Percentiles rank a stretch among this genome's conserved stretches.
These are phyloP conservation scores for Vicia villosa DNA, from an alignment of 306 rosid genomes.

Conservation along the genomic window DNA sequence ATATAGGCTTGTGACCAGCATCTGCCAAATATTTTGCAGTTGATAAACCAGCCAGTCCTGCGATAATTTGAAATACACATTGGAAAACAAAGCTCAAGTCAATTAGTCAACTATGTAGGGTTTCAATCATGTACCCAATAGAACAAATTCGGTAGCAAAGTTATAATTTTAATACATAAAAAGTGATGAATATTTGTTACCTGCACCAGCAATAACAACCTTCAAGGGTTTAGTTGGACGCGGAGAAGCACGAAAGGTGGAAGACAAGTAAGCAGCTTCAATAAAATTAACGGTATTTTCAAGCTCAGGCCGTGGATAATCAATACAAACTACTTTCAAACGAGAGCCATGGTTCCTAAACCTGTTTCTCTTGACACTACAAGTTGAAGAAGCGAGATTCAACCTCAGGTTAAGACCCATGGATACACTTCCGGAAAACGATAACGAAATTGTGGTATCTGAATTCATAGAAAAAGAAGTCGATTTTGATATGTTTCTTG, in stretches of 20 bases:
- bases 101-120: too few species aligned
- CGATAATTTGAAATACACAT: slow-evolving; percentile 28
- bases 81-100: background rate
- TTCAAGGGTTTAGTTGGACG: slow-evolving; percentile 76
- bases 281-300: slow-evolving; percentile 74
- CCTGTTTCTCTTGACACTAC: slow-evolving; percentile 30
- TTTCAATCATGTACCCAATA: too few species aligned
- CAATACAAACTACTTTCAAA: slow-evolving; percentile 74
- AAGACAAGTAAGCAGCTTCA: slow-evolving; percentile 84
- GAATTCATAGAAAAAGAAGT: slow-evolving; percentile 28
- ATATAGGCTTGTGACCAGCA: slow-evolving; percentile 92
- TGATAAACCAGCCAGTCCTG: slow-evolving; percentile 95
- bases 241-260: slow-evolving; percentile 67
- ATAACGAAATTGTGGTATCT: slow-evolving; percentile 44
- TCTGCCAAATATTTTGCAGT: slow-evolving; percentile 98
- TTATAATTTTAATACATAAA: slow-evolving; percentile 10
- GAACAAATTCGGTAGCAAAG: background rate
- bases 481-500: slow-evolving; percentile 37
- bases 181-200: slow-evolving; percentile 39
- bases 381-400: slow-evolving; percentile 40
- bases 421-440: slow-evolving; percentile 54
- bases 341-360: slow-evolving; percentile 46
- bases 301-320: slow-evolving; percentile 86
- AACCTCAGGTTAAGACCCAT: slow-evolving; percentile 49
- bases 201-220: slow-evolving; percentile 94